These are phyloP conservation scores for Botrytis aclada DNA, from an alignment of 2,329 filamentous ascomycete species.

Conservation along the genomic window DNA sequence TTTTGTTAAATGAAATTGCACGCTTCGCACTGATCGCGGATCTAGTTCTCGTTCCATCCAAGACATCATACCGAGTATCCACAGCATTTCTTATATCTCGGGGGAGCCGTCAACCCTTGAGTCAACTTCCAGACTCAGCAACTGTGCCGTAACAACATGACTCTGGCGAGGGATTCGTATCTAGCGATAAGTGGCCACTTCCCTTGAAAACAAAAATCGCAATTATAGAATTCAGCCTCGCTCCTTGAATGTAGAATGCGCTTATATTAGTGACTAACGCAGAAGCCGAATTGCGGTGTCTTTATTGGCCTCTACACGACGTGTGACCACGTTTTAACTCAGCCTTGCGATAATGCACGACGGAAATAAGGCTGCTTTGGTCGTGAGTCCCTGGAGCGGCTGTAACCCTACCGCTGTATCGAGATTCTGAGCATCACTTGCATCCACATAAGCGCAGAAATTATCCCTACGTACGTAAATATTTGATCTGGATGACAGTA, in stretches of 20 bases:
- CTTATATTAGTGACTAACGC: not conserved
- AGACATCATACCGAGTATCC: not conserved
- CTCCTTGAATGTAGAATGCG: not conserved
- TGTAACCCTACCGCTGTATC: not conserved
- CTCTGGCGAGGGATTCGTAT: not conserved
- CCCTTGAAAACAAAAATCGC: not conserved
- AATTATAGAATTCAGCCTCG: conserved; percentile 14
- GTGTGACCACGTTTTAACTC: not conserved
- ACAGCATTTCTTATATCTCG: conserved; percentile 4
- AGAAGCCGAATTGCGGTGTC: not conserved
- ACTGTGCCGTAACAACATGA: conserved; percentile 6
- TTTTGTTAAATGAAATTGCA: not conserved
- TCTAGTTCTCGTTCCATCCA: not conserved
- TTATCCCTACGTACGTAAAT: not conserved
- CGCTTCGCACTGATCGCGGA: not conserved
- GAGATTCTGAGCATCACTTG: not conserved
- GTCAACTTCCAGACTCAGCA: not conserved
- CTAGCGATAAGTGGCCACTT: not conserved
- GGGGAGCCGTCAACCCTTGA: not conserved
- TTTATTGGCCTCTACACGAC: not conserved
- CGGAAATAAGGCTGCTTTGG: not conserved
- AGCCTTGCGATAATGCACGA: not conserved
- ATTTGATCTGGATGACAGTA: not conserved
- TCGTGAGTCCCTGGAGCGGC: not conserved
- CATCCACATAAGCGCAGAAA: not conserved